phyloP scores from a whole-genome alignment of 176 grass and related monocot species.

The Olyra latifolia region DNA sequence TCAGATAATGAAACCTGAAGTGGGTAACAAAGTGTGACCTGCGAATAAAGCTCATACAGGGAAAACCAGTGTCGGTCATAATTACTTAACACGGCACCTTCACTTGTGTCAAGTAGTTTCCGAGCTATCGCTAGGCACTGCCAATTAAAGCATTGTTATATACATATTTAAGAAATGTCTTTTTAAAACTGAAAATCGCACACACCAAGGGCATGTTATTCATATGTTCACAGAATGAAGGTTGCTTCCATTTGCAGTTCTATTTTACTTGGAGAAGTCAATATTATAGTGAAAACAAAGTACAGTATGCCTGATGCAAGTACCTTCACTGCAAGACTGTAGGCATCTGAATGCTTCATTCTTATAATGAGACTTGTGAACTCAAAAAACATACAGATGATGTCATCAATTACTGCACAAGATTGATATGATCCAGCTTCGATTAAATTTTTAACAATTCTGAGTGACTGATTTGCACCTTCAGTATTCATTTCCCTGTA shows the following conservation, averaged over 20 bases:
- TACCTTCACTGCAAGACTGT: constrained; percentile 73
- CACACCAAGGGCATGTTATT: background rate
- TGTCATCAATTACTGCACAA: constrained; percentile 58
- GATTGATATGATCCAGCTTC: constrained; percentile 57
- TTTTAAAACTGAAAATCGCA: constrained; percentile 12
- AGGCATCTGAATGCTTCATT: constrained; percentile 65
- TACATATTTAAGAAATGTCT: constrained; percentile 12
- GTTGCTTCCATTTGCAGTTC: constrained; percentile 4
- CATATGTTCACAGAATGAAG: constrained; percentile 10
- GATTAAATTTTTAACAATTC: constrained; percentile 86
- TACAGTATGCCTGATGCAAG: background rate
- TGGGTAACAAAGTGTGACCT: constrained; percentile 51
- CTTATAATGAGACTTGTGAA: constrained; percentile 68
- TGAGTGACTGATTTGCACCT: constrained; percentile 67
- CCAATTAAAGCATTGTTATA: constrained; percentile 33
- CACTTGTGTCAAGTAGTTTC: constrained; percentile 71
- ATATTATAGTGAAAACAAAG: constrained; percentile 5
- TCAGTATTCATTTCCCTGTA: constrained; percentile 73
- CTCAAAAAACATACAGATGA: constrained; percentile 62
- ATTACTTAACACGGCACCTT: constrained; percentile 42
- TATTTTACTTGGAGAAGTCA: constrained; percentile 7
- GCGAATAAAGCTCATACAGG: constrained; percentile 77
- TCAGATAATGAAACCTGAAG: constrained; percentile 8
- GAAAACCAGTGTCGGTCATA: constrained; percentile 64
- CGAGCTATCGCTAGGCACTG: constrained; percentile 75